Percentiles rank a stretch among this genome's conserved stretches.
Conservation (phyloP, 1,284 basidiomycete species). For the Golubevia pallescens region DNA sequence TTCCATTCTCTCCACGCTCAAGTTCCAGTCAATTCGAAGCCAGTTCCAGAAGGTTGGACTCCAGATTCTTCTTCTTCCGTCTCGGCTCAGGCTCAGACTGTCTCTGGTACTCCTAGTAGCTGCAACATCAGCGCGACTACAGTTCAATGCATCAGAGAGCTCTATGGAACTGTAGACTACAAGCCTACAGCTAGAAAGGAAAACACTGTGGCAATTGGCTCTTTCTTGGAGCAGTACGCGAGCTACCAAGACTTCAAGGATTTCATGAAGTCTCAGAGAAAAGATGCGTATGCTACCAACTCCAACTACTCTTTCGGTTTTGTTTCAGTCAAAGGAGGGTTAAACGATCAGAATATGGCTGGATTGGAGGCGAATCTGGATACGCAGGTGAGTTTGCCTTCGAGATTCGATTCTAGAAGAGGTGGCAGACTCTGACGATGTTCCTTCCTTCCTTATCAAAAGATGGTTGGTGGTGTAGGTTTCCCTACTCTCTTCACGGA, state of each 20-base stretch:
- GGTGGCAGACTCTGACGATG: no score
- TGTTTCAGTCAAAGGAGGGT: slow-evolving; percentile 27
- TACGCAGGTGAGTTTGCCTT: slow-evolving; percentile 3
- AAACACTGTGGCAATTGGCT: slow-evolving; percentile 36
- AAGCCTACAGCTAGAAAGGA: slow-evolving; percentile 23
- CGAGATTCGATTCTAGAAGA: no score
- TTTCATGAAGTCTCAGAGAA: slow-evolving; percentile 24
- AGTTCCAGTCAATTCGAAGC: background rate
- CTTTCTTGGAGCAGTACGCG: slow-evolving; percentile 46
- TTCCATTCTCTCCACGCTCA: background rate
- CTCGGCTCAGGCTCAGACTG: background rate
- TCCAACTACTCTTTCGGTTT: slow-evolving; percentile 39
- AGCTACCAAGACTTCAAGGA: slow-evolving; percentile 35
- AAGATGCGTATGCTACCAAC: slow-evolving; percentile 30
- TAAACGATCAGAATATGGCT: slow-evolving; percentile 32
- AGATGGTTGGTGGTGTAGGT: slow-evolving; percentile 39
- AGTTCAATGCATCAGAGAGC: slow-evolving; percentile 35
- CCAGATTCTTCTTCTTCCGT: background rate
- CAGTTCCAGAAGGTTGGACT: background rate
- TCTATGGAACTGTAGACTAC: slow-evolving; percentile 48
- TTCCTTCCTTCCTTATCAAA: slow-evolving; percentile 5
- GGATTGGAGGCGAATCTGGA: slow-evolving; percentile 56
- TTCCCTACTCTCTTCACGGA: slow-evolving; percentile 46
- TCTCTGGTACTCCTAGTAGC: slow-evolving; percentile 12
- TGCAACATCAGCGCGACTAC: slow-evolving; percentile 33